A percentile compares a stretch with the other conserved stretches of the same genome.
These are phyloP conservation scores for Beauveria australis DNA, from an alignment of 2,329 filamentous ascomycete species.

Conservation along the genomic window DNA sequence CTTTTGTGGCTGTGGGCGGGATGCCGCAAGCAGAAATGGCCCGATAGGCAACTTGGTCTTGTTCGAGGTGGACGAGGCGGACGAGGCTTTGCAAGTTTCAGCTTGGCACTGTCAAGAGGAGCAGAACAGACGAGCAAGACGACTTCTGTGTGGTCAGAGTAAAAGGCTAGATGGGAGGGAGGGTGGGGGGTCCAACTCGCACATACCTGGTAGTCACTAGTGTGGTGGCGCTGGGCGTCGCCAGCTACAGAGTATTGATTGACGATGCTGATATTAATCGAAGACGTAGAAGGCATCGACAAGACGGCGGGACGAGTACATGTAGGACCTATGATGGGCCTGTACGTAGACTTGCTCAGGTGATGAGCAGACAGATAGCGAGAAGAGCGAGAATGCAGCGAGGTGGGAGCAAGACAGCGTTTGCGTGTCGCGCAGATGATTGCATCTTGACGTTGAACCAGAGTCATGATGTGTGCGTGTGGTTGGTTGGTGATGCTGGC, in stretches of 20 bases:
- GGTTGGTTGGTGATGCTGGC: not conserved
- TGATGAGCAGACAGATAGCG: too few relatives aligned
- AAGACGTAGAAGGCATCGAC: too few relatives aligned
- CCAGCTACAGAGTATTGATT: not conserved
- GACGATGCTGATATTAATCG: too few relatives aligned
- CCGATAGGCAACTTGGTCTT: not conserved
- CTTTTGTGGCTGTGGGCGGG: not conserved
- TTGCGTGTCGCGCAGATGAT: not conserved
- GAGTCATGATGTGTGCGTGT: not conserved
- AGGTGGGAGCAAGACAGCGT: not conserved
- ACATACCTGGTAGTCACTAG: not conserved
- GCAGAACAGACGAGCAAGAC: not conserved
- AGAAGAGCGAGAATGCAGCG: not conserved
- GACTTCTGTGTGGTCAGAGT: not conserved
- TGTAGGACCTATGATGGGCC: too few relatives aligned
- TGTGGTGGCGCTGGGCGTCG: not conserved
- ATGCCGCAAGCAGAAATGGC: slow-evolving; percentile 1
- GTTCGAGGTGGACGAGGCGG: not conserved
- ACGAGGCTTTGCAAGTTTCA: not conserved
- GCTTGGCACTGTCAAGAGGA: not conserved
- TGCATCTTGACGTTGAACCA: not conserved
- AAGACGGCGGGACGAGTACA: too few relatives aligned
- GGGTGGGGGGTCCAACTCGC: not conserved
- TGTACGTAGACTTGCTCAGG: too few relatives aligned
- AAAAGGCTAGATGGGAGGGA: not conserved